Evolutionary conservation across 2,329 filamentous ascomycete species (phyloP), one percentile per base, ranked within the genome.

Genomic region (Colletotrichum zoysiae): DNA sequence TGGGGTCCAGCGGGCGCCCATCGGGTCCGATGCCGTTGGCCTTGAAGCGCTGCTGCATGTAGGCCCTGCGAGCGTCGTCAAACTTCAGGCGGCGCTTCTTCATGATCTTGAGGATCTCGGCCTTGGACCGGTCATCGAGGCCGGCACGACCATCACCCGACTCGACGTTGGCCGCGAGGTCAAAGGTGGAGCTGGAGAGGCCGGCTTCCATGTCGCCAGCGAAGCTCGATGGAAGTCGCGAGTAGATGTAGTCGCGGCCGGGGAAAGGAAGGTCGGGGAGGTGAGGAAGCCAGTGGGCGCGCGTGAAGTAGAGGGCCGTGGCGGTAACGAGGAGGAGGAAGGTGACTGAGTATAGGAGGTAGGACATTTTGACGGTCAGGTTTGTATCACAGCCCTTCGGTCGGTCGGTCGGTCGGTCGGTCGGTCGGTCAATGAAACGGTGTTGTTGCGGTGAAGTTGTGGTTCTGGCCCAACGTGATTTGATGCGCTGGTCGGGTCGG

Each of bases 1-100:
- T 98, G 74, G 95, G 95, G 84, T 98, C 95, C 79, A 91, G 88
- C 74, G 96, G 96, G 76, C 91, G 84, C 5, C 96, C 96, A 82
- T 99, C 96, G 6, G 93, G 88, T 1, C 91, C 94, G 79, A 99
- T 98, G 63, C 93, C 93, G 78, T 97, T 94, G 79, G 91, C 94
- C 79, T 90, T 90, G 83, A 99, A 97, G 70, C 91, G 87, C 77
- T 93, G 90, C 84, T 98, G 93, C 83, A 95, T 96, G 80, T 93
- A 97, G 57, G 94, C 87, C 77, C 93, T 88, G 76, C 96, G 88
- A 50, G 95, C 96, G 84, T 98, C 94, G 82, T 99, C 95, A 80
- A 99, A 99, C 73, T 87, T 89, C 74, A 98, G 89, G 70, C 91
- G 88, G 74, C 91, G 88, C 80, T 88, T 91, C 88, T 94, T 95